A percentile compares a stretch with the other conserved stretches of the same genome.
phyloP scores from a whole-genome alignment of 1,284 basidiomycete species.

The Puccinia polysora region DNA sequence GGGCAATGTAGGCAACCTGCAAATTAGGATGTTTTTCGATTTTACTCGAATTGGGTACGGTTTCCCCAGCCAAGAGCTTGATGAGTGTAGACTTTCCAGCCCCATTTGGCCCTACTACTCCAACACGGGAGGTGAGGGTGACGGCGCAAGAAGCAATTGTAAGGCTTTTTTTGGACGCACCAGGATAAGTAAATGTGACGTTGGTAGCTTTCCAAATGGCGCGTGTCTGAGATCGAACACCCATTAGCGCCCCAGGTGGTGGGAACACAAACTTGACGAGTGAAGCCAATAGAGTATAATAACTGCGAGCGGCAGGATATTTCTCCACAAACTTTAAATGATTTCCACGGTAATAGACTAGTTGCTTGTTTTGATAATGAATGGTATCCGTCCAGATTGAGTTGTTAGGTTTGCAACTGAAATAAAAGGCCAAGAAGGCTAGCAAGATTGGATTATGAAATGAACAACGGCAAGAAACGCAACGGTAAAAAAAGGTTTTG shows the following conservation, averaged over 20 bases:
- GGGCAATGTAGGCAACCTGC: conserved; percentile 94
- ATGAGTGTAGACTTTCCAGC: conserved; percentile 95
- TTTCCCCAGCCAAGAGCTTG: conserved; percentile 94
- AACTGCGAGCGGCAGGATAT: conserved; percentile 91
- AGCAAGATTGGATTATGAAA: too few relatives aligned
- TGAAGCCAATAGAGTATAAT: conserved; percentile 92
- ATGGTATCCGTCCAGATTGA: conserved; percentile 96
- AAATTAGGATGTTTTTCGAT: conserved; percentile 95
- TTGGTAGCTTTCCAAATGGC: conserved; percentile 89
- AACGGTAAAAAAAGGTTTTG: too few relatives aligned
- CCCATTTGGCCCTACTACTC: conserved; percentile 84
- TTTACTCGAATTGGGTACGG: conserved; percentile 81
- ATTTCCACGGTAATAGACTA: conserved; percentile 93
- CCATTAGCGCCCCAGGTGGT: conserved; percentile 91
- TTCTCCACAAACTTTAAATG: conserved; percentile 83
- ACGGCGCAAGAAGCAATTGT: conserved; percentile 85
- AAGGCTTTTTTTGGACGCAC: conserved; percentile 74
- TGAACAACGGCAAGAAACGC: too few relatives aligned
- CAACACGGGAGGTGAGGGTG: conserved; percentile 70
- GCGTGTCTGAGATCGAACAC: conserved; percentile 91
- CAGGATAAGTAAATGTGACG: conserved; percentile 94
- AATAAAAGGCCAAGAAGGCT: too few relatives aligned
- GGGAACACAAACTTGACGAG: conserved; percentile 96
- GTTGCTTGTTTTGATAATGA: conserved; percentile 90
- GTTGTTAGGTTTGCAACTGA: too few relatives aligned